Evolutionary conservation across 164 flowering plant genomes (phyloP), one percentile per base, ranked within the genome.

Genomic region (Nymphaea colorata): DNA sequence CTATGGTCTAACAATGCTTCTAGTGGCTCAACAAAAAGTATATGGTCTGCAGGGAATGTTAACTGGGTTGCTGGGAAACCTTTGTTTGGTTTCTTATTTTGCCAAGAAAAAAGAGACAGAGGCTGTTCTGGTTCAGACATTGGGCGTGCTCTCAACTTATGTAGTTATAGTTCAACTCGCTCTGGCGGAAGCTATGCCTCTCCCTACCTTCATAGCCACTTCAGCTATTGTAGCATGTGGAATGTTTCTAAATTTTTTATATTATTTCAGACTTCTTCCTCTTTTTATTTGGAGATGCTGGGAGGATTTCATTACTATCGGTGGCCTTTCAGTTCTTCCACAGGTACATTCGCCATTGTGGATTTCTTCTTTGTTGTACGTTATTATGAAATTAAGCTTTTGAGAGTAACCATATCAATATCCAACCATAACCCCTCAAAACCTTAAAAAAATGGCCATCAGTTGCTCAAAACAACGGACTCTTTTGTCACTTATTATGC

Each of bases 291-390:
- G 95, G 96, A 65, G 60, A 43, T 73, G 86, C 4, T 94, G 99
- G 99, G 96, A 94, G 77, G 97, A 94, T 83, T 85, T 94, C 66
- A 88, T 83, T 43, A 94, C 97, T 17, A 74, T 90, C 42, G 90
- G 90, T 11, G 97, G 99, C 42, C 76, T 94, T 44, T 83, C 96
- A n/a, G 84, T 79, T 36, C 95, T 94, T 59, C 99, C 99, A 44
- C 99, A 94, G 75, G 97, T 91, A 72, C 77, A 41, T 44, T 47
- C 4, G n/a, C 1, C 44, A 4, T 3, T 64, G 5, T 18, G 41
- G 12, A 64, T 41, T 41, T 14, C 15, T 16, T 41, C 11, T 43
- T 44, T 43, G 5, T 3, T 12, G 41, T 4, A 42, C 8, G 36
- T n/a, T n/a, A 62, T n/a, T n/a, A 10, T 10, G 12, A 62, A 11